Evolutionary conservation across 352 stramenopile species (phyloP).

Genomic region (Hyaloperonospora brassicae): DNA sequence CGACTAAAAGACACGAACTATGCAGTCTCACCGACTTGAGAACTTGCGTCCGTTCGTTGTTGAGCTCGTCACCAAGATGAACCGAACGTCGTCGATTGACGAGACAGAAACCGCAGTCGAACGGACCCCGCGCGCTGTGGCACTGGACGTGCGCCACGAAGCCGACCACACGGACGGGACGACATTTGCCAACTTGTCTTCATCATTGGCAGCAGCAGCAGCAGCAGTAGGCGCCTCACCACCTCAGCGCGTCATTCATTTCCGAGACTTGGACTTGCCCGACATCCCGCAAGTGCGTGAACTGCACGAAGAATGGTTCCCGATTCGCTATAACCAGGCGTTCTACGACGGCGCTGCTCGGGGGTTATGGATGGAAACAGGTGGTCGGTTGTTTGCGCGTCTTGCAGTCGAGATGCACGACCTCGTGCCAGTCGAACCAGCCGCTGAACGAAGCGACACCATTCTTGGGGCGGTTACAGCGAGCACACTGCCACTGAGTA

Average conservation of each 20-base stretch:
- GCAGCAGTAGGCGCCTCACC: too few relatives aligned
- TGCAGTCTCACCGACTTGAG: conserved; percentile 7
- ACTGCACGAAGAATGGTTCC: conserved; percentile 96
- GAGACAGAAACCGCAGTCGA: conserved; percentile 4
- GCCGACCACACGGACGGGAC: conserved; percentile 3
- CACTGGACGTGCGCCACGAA: conserved; percentile 18
- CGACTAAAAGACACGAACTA: conserved; percentile 4
- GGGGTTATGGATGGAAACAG: conserved; percentile 81
- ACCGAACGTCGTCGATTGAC: conserved; percentile 5
- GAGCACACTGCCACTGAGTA: conserved; percentile 75
- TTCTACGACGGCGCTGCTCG: conserved; percentile 92
- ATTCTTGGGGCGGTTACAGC: conserved; percentile 89
- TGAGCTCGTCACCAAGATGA: conserved; percentile 6
- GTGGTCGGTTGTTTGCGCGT: conserved; percentile 84
- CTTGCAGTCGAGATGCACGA: conserved; percentile 58
- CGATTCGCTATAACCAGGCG: conserved; percentile 91
- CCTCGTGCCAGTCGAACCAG: conserved; percentile 6
- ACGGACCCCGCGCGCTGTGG: conserved; percentile 13
- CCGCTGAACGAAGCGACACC: conserved; percentile 18
- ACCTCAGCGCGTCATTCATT: conserved; percentile 44
- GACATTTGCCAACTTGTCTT: conserved; percentile 8
- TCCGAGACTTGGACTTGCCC: conserved; percentile 55
- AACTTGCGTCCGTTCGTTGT: conserved; percentile 4
- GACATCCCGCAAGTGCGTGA: conserved; percentile 88
- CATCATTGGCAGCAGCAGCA: too few relatives aligned